phyloP scores from a whole-genome alignment of 371 early-diverging fungal species.

The Synchytrium microbalum region DNA sequence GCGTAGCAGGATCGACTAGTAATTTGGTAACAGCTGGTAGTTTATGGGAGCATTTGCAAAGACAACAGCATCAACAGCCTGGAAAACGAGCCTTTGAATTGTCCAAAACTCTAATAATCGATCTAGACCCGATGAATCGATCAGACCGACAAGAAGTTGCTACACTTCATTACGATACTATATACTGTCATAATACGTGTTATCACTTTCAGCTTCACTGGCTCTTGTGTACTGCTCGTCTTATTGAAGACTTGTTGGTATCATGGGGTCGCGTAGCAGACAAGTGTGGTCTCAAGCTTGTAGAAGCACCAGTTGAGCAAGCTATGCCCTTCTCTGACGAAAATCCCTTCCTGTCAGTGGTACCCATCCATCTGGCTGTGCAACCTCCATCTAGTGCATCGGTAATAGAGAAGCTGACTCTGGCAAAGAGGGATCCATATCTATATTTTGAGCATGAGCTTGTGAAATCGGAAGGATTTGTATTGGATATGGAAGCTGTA shows the following conservation, averaged over 20 bases:
- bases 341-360: conserved; percentile 85
- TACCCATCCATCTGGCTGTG: conserved; percentile 55
- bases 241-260: conserved; percentile 80
- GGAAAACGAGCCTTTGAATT: conserved; percentile 15
- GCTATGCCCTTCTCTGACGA: conserved; percentile 39
- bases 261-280: conserved; percentile 81
- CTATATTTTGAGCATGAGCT: conserved; percentile 76
- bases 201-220: conserved; percentile 93
- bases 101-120: conserved; percentile 59
- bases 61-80: neutral
- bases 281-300: conserved; percentile 78
- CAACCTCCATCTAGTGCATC: conserved; percentile 50
- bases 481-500: conserved; percentile 92
- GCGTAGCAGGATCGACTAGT: neutral
- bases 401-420: conserved; percentile 10
- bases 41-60: conserved; percentile 3
- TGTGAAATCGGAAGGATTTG: conserved; percentile 71
- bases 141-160: conserved; percentile 77
- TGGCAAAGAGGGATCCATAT: conserved; percentile 34
- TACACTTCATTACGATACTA: conserved; percentile 80
- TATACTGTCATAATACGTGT: conserved; percentile 77
- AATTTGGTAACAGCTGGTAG: neutral
- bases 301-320: conserved; percentile 87
- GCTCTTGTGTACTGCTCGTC: conserved; percentile 86
- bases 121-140: conserved; percentile 65